Evolutionary conservation across 2,329 filamentous ascomycete genomes (phyloP).

Genomic region (Penicillium sp.): DNA sequence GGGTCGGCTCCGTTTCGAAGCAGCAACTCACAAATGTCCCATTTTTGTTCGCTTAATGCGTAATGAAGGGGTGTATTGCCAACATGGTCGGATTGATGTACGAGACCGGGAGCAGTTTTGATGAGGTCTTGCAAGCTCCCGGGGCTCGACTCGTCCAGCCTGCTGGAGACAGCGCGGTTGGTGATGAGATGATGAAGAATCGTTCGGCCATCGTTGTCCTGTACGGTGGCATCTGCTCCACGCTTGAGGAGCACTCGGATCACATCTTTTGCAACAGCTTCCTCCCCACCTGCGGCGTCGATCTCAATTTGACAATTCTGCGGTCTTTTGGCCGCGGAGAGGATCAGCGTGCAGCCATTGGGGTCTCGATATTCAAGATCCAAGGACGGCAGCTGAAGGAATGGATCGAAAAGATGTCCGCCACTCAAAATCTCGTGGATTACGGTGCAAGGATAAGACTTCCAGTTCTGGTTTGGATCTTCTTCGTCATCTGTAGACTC

Average conservation of each 20-base stretch:
- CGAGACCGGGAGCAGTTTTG: not conserved
- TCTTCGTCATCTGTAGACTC: no score
- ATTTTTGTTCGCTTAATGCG: not conserved
- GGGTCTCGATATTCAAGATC: slow-evolving; percentile 8
- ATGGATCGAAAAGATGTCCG: slow-evolving; percentile 3
- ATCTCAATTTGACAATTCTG: not conserved
- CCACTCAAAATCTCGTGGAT: slow-evolving; percentile 7
- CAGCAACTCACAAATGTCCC: slow-evolving; percentile 1
- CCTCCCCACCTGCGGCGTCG: not conserved
- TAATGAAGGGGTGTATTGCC: slow-evolving; percentile 9
- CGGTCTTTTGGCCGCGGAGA: slow-evolving; percentile 1
- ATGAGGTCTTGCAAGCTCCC: not conserved
- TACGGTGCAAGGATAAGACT: no score
- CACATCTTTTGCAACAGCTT: not conserved
- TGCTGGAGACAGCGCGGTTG: no score
- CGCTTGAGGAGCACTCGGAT: slow-evolving; percentile 13
- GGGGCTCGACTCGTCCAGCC: no score
- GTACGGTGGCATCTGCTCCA: slow-evolving; percentile 13
- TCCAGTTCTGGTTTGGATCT: no score
- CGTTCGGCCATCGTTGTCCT: slow-evolving; percentile 16
- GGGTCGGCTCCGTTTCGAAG: slow-evolving; percentile 9
- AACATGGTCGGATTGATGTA: slow-evolving; percentile 2
- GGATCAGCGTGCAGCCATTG: slow-evolving; percentile 8
- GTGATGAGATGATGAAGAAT: slow-evolving; percentile 15
- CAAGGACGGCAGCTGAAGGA: slow-evolving; percentile 11